Conservation (phyloP, 768 basidiomycete genomes). For the Astraeus odoratus region DNA sequence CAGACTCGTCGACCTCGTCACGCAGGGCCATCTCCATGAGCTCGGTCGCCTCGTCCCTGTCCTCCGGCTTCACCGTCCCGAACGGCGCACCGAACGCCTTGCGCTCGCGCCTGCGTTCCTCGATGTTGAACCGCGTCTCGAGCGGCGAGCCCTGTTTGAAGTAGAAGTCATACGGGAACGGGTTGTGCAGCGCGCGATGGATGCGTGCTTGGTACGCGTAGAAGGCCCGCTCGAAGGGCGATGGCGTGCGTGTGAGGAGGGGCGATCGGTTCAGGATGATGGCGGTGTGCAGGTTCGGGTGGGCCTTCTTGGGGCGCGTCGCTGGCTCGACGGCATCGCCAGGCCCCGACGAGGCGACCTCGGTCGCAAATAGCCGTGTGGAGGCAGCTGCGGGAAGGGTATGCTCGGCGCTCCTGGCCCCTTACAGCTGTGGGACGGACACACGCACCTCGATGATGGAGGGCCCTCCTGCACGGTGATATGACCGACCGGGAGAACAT, state of each 20-base stretch:
- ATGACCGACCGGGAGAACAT: too few relatives aligned
- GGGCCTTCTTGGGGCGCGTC: constrained; percentile 25
- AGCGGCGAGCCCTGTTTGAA: constrained; percentile 88
- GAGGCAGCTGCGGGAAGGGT: constrained; percentile 10
- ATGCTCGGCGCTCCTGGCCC: not conserved
- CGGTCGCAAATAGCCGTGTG: constrained; percentile 39
- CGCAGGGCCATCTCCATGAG: constrained; percentile 54
- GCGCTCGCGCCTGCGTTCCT: constrained; percentile 67
- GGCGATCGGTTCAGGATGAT: constrained; percentile 76
- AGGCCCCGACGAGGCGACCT: constrained; percentile 10
- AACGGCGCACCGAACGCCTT: constrained; percentile 67
- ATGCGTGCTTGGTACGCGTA: constrained; percentile 80
- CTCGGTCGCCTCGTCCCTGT: constrained; percentile 41
- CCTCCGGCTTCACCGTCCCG: constrained; percentile 35
- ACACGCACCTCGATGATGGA: constrained; percentile 22
- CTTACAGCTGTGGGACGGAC: too few relatives aligned
- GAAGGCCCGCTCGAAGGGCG: constrained; percentile 72
- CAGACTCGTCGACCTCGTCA: constrained; percentile 52
- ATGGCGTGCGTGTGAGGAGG: constrained; percentile 63
- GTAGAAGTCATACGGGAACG: constrained; percentile 86
- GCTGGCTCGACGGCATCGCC: constrained; percentile 3
- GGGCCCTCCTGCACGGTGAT: constrained; percentile 35
- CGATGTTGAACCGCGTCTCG: constrained; percentile 70
- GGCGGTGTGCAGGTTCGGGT: constrained; percentile 47
- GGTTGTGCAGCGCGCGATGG: constrained; percentile 79